Evolutionary conservation across 2,329 filamentous ascomycete genomes (phyloP), one percentile per base, ranked within the genome.

Genomic region (Rhinocladiella mackenziei): DNA sequence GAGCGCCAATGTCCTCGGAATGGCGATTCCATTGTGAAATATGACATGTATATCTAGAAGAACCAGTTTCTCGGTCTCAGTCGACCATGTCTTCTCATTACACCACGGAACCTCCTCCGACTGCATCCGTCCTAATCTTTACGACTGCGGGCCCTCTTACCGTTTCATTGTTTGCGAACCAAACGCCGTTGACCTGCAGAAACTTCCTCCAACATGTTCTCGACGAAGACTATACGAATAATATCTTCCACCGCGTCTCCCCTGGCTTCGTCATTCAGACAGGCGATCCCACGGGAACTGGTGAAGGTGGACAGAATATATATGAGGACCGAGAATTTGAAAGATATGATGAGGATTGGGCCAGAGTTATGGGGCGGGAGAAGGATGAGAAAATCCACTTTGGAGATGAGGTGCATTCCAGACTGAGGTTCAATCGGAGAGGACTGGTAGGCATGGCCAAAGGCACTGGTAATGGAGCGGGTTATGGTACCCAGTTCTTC

Each of bases 381-480:
- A 61, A 65, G 39, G 66, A 81, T 69, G 67, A 71, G 50, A 67
- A 66, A 43, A 81, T 86, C 47, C 73, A 85, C 29, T 87, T 94
- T 58, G 80, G 81, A 30, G 91, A 97, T 70, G 92, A 98, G 63
- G 84, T 96, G 55, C 91, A 97, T 65, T 88, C 84, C 57, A 78
- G 92, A 22, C 73, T 98, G 55, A 94, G 94, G 65, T 97, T 92
- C 73, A 97, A 94, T 58, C 76, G 92, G 35, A 77, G 92, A 48
- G 92, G 92, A 0, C 69, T 97, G 57, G 68, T 98, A 57, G 92
- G 86, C n/a, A 96, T 97, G 89, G 92, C 92, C 19, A 97, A 97
- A 65, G 67, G 65, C 29, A 67, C 69, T 39, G 54, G 54, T 6
- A 35, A 36, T 17, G 45, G 45, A 11, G 84, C 86, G 50, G 83